Conservation (phyloP, 441 rosid genomes). For the Lepidium campestre region DNA sequence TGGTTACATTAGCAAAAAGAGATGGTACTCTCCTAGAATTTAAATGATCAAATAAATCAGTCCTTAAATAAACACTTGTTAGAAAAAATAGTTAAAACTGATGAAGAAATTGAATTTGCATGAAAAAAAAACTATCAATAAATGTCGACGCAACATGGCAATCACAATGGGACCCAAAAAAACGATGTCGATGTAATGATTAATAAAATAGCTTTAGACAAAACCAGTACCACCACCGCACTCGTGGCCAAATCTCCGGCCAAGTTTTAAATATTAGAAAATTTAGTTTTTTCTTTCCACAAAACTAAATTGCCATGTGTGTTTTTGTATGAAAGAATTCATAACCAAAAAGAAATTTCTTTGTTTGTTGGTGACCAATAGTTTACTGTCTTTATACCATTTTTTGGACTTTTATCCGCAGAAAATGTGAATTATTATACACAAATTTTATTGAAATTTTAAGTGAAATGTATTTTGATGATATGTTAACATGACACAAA, state of each 20-base stretch:
- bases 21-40: not conserved
- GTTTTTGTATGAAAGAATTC: no score
- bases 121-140: not conserved
- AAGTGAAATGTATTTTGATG: no score
- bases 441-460: no score
- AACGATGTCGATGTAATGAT: not conserved
- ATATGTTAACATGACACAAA: no score
- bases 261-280: not conserved
- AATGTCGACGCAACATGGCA: slow-evolving; percentile 14
- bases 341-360: not conserved
- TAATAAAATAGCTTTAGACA: slow-evolving; percentile 5
- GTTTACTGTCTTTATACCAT: not conserved
- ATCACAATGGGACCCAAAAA: not conserved
- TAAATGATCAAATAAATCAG: not conserved
- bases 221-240: not conserved
- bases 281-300: not conserved
- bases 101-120: not conserved
- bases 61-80: not conserved
- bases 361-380: not conserved
- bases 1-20: not conserved
- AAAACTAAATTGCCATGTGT: not conserved
- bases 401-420: not conserved
- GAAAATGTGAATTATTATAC: not conserved
- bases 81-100: not conserved
- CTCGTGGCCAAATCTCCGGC: slow-evolving; percentile 15